Percentiles rank a stretch among this genome's conserved stretches.
Conservation (phyloP, 2,329 filamentous ascomycete genomes). For the Ophiostoma sp. region DNA sequence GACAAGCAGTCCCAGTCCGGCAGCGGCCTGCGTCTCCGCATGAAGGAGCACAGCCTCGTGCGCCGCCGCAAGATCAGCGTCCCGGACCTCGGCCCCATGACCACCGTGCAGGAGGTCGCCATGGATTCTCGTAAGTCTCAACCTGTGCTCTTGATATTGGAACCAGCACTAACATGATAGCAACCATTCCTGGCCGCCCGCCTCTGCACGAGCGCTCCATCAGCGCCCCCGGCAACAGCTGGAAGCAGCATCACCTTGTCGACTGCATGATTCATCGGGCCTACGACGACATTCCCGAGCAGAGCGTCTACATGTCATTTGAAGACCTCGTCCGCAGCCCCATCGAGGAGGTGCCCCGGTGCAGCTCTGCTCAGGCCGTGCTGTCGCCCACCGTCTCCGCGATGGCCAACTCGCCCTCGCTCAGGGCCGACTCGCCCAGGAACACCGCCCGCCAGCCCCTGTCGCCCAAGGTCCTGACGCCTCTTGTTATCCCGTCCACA, state of each 20-base stretch:
- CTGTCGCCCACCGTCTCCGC: slow-evolving; percentile 19
- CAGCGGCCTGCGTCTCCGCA: slow-evolving; percentile 39
- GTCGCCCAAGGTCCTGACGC: slow-evolving; percentile 51
- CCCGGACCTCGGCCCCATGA: slow-evolving; percentile 61
- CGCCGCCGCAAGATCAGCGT: slow-evolving; percentile 59
- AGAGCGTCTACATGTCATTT: slow-evolving; percentile 20
- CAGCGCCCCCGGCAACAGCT: slow-evolving; percentile 52
- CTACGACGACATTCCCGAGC: slow-evolving; percentile 34
- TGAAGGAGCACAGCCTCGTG: slow-evolving; percentile 53
- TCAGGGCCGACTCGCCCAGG: not conserved
- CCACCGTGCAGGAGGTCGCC: slow-evolving; percentile 59
- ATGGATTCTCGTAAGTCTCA: slow-evolving; percentile 63
- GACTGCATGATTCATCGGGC: slow-evolving; percentile 34
- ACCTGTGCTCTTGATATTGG: slow-evolving; percentile 25
- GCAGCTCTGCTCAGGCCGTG: slow-evolving; percentile 27
- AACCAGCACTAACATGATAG: slow-evolving; percentile 36
- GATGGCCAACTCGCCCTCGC: slow-evolving; percentile 7
- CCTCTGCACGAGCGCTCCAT: slow-evolving; percentile 59
- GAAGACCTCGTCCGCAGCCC: slow-evolving; percentile 29
- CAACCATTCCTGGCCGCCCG: slow-evolving; percentile 61
- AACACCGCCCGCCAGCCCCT: slow-evolving; percentile 34
- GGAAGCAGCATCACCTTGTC: slow-evolving; percentile 42
- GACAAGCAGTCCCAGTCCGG: not conserved
- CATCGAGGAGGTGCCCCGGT: slow-evolving; percentile 26
- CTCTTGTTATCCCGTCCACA: slow-evolving; percentile 49